Percentiles rank a stretch among this genome's conserved stretches.
Evolutionary conservation across 2,329 filamentous ascomycete species (phyloP).

Genomic region (Chrysoporthe austroafricana): DNA sequence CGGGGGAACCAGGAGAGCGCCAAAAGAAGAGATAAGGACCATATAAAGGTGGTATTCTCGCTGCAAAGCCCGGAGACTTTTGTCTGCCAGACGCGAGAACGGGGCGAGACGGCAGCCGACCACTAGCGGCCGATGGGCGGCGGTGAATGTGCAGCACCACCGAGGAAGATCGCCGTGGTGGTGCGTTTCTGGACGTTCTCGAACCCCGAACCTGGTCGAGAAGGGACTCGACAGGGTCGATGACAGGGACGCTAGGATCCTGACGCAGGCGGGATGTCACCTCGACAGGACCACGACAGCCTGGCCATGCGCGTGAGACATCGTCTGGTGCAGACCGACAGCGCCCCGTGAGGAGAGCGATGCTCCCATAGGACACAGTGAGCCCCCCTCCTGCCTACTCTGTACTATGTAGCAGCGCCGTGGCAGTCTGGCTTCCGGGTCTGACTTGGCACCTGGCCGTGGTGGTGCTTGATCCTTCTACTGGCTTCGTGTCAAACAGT

Average conservation of each 20-base stretch:
- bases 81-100: too few species aligned
- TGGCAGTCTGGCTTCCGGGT: constrained; percentile 10
- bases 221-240: background rate
- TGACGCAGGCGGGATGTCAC: constrained; percentile 25
- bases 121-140: constrained; percentile 3
- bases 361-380: constrained; percentile 3
- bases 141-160: constrained; percentile 6
- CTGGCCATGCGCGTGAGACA: constrained; percentile 9
- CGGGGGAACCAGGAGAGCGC: background rate
- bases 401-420: constrained; percentile 10
- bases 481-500: background rate
- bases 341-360: constrained; percentile 1
- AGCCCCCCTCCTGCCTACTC: constrained; percentile 6
- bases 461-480: background rate
- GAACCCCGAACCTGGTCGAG: background rate
- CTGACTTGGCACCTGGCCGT: constrained; percentile 17
- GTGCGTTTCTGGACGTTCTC: constrained; percentile 8
- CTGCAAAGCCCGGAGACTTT: background rate
- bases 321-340: constrained; percentile 4
- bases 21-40: background rate
- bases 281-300: background rate
- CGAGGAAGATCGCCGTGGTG: constrained; percentile 1
- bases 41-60: background rate
- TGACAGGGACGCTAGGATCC: constrained; percentile 1
- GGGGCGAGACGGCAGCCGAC: background rate